These are phyloP conservation scores for Yamadazyma diospyri DNA, from an alignment of 1,139 yeast genomes.

Conservation along the genomic window DNA sequence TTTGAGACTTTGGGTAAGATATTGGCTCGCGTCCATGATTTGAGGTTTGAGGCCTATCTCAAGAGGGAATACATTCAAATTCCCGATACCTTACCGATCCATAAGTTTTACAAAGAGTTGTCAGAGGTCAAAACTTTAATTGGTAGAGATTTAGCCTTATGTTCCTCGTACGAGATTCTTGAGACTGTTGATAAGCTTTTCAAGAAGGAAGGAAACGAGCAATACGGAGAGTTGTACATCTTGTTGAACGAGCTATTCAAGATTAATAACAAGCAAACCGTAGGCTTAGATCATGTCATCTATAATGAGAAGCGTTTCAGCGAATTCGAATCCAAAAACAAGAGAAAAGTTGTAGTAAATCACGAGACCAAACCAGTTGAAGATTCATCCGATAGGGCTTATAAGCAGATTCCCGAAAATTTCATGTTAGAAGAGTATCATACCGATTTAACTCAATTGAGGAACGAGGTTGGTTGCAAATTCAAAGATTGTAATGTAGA, in stretches of 20 bases:
- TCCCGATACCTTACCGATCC: slow-evolving; percentile 36
- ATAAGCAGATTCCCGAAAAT: slow-evolving; percentile 37
- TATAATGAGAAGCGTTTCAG: slow-evolving; percentile 24
- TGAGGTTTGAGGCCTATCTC: neutral
- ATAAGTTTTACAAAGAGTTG: slow-evolving; percentile 33
- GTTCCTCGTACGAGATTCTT: slow-evolving; percentile 1
- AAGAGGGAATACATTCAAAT: slow-evolving; percentile 26
- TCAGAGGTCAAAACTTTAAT: slow-evolving; percentile 17
- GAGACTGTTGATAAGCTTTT: neutral
- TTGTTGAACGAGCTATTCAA: slow-evolving; percentile 22
- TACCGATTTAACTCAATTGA: slow-evolving; percentile 29
- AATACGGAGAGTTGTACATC: slow-evolving; percentile 1
- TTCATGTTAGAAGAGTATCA: slow-evolving; percentile 33
- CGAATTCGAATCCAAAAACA: slow-evolving; percentile 14
- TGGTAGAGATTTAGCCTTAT: slow-evolving; percentile 10
- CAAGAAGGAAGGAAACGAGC: neutral
- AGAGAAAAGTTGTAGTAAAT: no score
- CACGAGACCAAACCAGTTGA: neutral
- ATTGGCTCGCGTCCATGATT: neutral
- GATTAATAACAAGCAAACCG: slow-evolving; percentile 30
- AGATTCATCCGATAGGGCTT: slow-evolving; percentile 9
- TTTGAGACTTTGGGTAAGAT: neutral
- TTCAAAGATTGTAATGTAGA: slow-evolving; percentile 6
- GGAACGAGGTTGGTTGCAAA: slow-evolving; percentile 17
- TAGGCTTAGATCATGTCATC: slow-evolving; percentile 31